A percentile compares a stretch with the other conserved stretches of the same genome.
Evolutionary conservation across 495 filamentous ascomycete genomes (phyloP).

Genomic region (Chlorociboria aeruginascens): DNA sequence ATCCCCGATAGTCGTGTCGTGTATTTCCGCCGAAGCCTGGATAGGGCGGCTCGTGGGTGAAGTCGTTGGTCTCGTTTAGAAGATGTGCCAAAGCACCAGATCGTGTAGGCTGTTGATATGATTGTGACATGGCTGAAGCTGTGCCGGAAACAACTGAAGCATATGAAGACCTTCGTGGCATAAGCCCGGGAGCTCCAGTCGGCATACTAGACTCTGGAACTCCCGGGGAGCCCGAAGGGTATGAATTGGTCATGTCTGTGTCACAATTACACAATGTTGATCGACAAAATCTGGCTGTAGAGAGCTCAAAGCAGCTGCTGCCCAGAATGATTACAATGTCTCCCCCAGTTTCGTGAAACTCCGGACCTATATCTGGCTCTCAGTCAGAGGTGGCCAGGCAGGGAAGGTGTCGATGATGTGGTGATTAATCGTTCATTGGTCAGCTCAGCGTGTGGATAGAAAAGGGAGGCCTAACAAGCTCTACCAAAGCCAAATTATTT

Average conservation of each 20-base stretch:
- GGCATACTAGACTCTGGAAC: conserved; percentile 24
- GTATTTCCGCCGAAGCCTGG: conserved; percentile 25
- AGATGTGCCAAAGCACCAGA: conserved; percentile 49
- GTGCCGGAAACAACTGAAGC: conserved; percentile 70
- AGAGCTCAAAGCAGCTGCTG: neutral
- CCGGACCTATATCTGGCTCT: neutral
- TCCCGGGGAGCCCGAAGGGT: conserved; percentile 20
- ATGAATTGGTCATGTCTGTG: conserved; percentile 19
- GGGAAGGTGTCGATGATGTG: conserved; percentile 2
- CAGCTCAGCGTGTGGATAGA: conserved; percentile 4
- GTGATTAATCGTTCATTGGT: conserved; percentile 11
- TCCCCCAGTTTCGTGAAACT: neutral
- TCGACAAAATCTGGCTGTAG: too few relatives aligned
- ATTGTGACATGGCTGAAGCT: conserved; percentile 25
- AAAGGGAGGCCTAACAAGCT: conserved; percentile 2
- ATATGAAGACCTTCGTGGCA: conserved; percentile 48
- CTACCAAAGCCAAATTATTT: conserved; percentile 13
- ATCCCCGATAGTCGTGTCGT: conserved; percentile 20
- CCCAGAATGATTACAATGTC: neutral
- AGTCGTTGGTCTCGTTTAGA: conserved; percentile 39
- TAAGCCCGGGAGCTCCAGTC: conserved; percentile 22
- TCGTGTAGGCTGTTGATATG: conserved; percentile 32
- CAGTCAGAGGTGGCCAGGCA: conserved; percentile 1
- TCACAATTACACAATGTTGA: neutral
- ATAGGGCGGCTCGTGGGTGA: conserved; percentile 26